Conservation (phyloP, 257 asterid genomes). For the Sherardia arvensis region DNA sequence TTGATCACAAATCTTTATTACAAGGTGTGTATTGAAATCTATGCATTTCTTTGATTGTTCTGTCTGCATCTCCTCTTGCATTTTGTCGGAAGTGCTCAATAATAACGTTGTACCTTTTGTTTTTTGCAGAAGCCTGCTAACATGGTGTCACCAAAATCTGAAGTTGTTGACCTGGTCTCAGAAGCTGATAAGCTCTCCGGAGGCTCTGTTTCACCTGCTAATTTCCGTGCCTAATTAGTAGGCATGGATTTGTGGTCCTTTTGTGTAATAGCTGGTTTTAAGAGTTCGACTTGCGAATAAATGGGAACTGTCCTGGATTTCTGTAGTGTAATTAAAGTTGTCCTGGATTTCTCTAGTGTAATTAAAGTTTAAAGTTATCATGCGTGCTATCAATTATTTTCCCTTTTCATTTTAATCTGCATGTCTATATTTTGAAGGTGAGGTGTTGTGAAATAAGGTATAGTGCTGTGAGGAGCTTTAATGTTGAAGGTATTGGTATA, state of each 20-base stretch:
- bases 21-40: conserved; percentile 30
- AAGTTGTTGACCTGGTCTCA: conserved; percentile 8
- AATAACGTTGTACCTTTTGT: not conserved
- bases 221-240: not conserved
- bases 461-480: no score
- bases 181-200: conserved; percentile 1
- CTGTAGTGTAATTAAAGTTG: not conserved
- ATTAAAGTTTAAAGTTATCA: not conserved
- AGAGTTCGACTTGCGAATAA: not conserved
- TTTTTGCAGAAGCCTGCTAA: conserved; percentile 28
- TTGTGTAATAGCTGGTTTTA: not conserved
- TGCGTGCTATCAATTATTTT: not conserved
- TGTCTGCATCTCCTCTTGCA: not conserved
- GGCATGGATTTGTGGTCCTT: not conserved
- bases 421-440: no score
- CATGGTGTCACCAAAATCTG: conserved; percentile 11
- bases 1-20: conserved; percentile 52
- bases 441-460: no score
- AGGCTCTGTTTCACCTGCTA: not conserved
- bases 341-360: not conserved
- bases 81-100: not conserved
- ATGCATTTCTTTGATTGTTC: not conserved
- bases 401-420: not conserved
- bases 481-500: no score
- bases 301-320: not conserved